Base-by-base conservation (phyloP, 2,329 filamentous ascomycete species). In the Paramyrothecium sp. region DNA sequence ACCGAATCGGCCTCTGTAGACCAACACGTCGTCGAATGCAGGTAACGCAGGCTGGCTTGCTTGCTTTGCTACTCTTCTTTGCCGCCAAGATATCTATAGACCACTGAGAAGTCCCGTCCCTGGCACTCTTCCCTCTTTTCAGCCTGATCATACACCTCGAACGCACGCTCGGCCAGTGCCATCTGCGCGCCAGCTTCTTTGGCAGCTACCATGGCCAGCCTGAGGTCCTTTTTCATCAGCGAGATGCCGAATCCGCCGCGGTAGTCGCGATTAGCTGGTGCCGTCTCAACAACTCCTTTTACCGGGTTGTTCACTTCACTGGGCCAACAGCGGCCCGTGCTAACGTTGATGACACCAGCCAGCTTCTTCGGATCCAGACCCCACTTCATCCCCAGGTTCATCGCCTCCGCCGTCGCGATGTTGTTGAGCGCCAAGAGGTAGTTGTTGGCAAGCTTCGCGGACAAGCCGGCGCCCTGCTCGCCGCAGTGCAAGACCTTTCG, bases 241-340 rank as follows among this genome's bases (percentile, higher is more conserved):
- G 81, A 81, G 56, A 94, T 84, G 2, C 89, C 89, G 63, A 94
- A 95, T 0, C 91, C 91, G 50, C 91, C 91, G 19, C 78, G 74
- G 66, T 92, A 99, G 55, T 89, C 92, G 56, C 89, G 81, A 55
- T 81, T 84, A 0, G 92, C 89, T 0, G 94, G 92, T 2, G 91
- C 85, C 1, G 82, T 85, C 59, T 89, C 86, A 21, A 94, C 82
- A 0, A 97, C 92, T 16, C 92, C 93, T 12, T 87, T 87, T 3
- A 98, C 92, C 0, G 95, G 95, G 70, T 98, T 98, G 76, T 99
- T 99, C 60, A 96, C 80, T 75, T 97, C 93, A 67, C 89, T 95
- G 1, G 94, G 92, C 95, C 95, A 99, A 81, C 93, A 98, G 63
- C 83, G 86, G n/a, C 95, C 95, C 0, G 94, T 97, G 65, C 91